These are phyloP conservation scores for Neofusicoccum ribis DNA, from an alignment of 2,329 filamentous ascomycete species.

Conservation along the genomic window DNA sequence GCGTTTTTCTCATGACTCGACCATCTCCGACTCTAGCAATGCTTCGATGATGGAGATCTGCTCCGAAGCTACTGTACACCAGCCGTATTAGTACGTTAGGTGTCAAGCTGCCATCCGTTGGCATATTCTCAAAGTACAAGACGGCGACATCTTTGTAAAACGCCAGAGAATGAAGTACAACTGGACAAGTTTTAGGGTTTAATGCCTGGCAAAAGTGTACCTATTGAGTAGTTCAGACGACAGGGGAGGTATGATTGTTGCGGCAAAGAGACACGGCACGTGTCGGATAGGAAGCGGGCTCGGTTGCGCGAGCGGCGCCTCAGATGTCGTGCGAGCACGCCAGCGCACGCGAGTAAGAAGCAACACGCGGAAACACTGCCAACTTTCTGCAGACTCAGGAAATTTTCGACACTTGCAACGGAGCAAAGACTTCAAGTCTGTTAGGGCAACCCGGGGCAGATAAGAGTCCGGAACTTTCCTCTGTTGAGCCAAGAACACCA, in stretches of 20 bases:
- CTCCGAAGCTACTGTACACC: too few species aligned
- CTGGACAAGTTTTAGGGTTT: too few species aligned
- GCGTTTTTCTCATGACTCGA: neutral
- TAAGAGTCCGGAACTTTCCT: conserved; percentile 1
- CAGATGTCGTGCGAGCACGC: conserved; percentile 21
- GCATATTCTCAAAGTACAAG: too few species aligned
- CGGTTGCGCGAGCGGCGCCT: conserved; percentile 11
- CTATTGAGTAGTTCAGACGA: neutral
- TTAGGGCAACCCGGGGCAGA: neutral
- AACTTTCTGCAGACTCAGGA: neutral
- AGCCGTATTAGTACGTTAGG: too few species aligned
- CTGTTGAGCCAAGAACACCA: neutral
- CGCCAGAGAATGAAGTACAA: too few species aligned
- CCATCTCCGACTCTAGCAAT: neutral
- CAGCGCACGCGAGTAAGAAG: conserved; percentile 16
- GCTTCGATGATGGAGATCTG: too few species aligned
- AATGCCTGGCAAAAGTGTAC: too few species aligned
- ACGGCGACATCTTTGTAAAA: too few species aligned
- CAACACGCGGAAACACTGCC: neutral
- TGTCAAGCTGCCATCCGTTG: too few species aligned
- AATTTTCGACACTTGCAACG: neutral
- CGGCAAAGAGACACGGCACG: neutral
- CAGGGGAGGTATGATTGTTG: neutral
- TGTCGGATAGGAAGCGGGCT: neutral
- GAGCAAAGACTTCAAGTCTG: neutral